Conservation (phyloP, 1,139 yeast genomes). For the Williopsis jadinii region DNA sequence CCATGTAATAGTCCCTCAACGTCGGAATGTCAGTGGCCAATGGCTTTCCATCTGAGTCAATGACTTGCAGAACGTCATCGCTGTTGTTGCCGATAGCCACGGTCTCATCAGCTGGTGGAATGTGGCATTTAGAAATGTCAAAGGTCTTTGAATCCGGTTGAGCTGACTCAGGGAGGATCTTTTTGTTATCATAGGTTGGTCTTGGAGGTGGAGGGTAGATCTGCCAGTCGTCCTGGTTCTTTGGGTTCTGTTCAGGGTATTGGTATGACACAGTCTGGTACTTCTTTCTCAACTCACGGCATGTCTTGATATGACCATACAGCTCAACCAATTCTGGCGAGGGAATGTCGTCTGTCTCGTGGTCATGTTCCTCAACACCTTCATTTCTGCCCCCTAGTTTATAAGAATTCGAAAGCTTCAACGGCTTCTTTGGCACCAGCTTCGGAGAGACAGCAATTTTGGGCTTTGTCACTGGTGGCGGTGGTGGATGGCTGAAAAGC, state of each 20-base stretch:
- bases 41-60: conserved; percentile 23
- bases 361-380: conserved; percentile 55
- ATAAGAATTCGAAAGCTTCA: conserved; percentile 17
- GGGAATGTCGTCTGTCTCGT: conserved; percentile 60
- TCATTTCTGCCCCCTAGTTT: conserved; percentile 33
- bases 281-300: conserved; percentile 70
- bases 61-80: conserved; percentile 58
- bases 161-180: conserved; percentile 30
- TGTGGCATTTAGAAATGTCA: conserved; percentile 48
- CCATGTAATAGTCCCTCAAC: conserved; percentile 75
- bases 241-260: conserved; percentile 72
- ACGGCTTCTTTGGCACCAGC: background rate
- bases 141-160: conserved; percentile 46
- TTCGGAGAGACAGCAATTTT: conserved; percentile 3
- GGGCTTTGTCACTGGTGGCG: conserved; percentile 12
- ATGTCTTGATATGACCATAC: conserved; percentile 61
- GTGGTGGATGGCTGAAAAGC: conserved; percentile 27
- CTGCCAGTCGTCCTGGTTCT: conserved; percentile 61
- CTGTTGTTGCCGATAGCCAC: conserved; percentile 46
- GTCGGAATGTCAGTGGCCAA: conserved; percentile 46
- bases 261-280: conserved; percentile 71
- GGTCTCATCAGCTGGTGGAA: conserved; percentile 53
- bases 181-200: conserved; percentile 75
- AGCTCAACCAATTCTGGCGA: conserved; percentile 64
- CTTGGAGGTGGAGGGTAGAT: conserved; percentile 93